phyloP scores from a whole-genome alignment of 768 basidiomycete genomes.

The Phylloporus arenicola region DNA sequence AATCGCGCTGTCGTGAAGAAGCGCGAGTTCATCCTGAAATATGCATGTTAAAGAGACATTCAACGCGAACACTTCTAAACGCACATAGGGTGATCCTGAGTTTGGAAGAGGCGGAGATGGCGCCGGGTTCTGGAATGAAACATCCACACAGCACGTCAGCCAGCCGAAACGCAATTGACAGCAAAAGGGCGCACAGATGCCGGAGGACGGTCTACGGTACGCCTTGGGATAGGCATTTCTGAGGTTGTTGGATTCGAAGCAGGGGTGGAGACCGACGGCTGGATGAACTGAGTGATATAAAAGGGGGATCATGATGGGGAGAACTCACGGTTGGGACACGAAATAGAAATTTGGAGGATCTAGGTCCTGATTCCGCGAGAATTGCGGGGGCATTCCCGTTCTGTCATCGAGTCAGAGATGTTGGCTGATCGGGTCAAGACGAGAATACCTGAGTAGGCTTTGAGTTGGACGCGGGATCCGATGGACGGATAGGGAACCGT shows the following conservation, averaged over 20 bases:
- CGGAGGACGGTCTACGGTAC: background rate
- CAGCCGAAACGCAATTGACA: background rate
- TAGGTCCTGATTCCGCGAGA: slow-evolving; percentile 3
- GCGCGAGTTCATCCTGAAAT: slow-evolving; percentile 28
- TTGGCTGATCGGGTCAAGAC: background rate
- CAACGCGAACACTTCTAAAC: slow-evolving; percentile 3
- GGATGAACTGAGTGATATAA: slow-evolving; percentile 9
- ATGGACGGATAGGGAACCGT: background rate
- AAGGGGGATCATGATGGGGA: background rate
- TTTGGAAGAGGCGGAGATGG: slow-evolving; percentile 5
- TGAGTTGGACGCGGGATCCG: slow-evolving; percentile 7
- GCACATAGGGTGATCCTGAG: slow-evolving; percentile 16
- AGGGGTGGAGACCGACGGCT: slow-evolving; percentile 8
- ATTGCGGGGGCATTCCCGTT: slow-evolving; percentile 7
- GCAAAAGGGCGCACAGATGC: slow-evolving; percentile 8
- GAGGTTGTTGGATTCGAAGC: background rate
- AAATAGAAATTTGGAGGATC: slow-evolving; percentile 6
- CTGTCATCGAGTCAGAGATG: slow-evolving; percentile 16
- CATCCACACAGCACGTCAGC: background rate
- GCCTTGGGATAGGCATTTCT: slow-evolving; percentile 17
- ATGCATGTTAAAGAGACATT: background rate
- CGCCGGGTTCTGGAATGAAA: slow-evolving; percentile 8
- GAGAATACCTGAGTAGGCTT: slow-evolving; percentile 12
- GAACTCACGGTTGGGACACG: slow-evolving; percentile 14
- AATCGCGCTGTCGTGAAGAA: slow-evolving; percentile 23